Evolutionary conservation across 192 early-diverging fungal genomes (phyloP).

Genomic region (Backusella westeae): DNA sequence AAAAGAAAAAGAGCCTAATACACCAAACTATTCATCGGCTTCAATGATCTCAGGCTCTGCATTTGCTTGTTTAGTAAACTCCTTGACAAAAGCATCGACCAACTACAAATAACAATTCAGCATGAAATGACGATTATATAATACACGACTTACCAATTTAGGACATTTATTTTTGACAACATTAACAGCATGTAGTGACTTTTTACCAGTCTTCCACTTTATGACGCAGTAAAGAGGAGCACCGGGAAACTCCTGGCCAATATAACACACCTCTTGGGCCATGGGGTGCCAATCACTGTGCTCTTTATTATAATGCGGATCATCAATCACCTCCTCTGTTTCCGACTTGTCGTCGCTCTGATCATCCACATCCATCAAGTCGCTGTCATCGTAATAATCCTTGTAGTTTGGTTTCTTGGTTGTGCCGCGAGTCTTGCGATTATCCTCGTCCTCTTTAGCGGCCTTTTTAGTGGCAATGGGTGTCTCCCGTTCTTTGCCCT

Average conservation of each 20-base stretch:
- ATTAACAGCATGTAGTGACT: not conserved
- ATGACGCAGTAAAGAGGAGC: not conserved
- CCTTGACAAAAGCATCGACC: not conserved
- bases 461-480: not conserved
- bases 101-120: not conserved
- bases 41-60: not conserved
- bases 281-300: not conserved
- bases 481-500: not conserved
- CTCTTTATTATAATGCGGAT: not conserved
- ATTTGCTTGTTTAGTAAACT: not conserved
- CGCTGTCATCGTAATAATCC: not conserved
- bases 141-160: not conserved
- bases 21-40: not conserved
- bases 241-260: not conserved
- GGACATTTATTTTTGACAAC: constrained; percentile 5
- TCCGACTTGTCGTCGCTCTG: not conserved
- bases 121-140: not conserved
- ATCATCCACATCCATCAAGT: not conserved
- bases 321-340: not conserved
- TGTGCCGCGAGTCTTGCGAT: not conserved
- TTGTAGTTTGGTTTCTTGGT: not conserved
- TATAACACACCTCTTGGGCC: not conserved
- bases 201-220: not conserved
- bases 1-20: too few relatives aligned
- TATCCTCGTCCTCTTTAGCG: not conserved